Base-by-base conservation (phyloP, 228 moss, liverwort and hornwort genomes). In the Sphagnum magellanicum region DNA sequence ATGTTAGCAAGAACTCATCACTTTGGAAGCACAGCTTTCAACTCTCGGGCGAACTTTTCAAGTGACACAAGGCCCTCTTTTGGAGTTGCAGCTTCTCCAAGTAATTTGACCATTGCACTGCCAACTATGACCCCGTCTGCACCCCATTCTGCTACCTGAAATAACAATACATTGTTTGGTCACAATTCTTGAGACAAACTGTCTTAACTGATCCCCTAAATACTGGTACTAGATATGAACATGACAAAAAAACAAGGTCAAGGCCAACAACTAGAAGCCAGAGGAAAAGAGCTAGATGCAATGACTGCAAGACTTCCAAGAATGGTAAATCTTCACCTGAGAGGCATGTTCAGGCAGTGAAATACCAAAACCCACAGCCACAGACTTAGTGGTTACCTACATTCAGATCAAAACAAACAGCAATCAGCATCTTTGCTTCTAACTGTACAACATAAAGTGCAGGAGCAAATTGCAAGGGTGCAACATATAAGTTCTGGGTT, bases 71-170 rank as follows among this genome's bases (percentile, higher is more conserved):
- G 82, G 49, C 95, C 92, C 71, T 83, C 80, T 69, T 88, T 69
- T n/a, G 90, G 83, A 58, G 77, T 81, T 61, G 81, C 78, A 74
- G 77, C 81, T 67, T 92, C 90, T 59, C 90, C 90, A 58, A 95
- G 74, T 70, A 92, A 80, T 75, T 80, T 92, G 61, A 95, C 92
- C 51, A 95, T 66, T 10, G 84, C 81, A 71, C 92, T 95, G 69
- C 92, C 95, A 9, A 95, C 81, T 11, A 90, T 95, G 47, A 92
- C 87, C 49, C 95, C 95, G 68, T 95, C 87, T 48, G 92, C 95
- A 66, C 92, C 94, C 95, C 95, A 95, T 57, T 80, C 65, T 47
- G 67, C 85, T 59, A 90, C 69, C 91, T 91, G 77, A 50, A 74
- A 10, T 49, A 61, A 48, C 55, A 5, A n/a, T 10, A 48, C 4